Conservation (phyloP, 2,329 filamentous ascomycete species). For the Pseudocercospora vitis region DNA sequence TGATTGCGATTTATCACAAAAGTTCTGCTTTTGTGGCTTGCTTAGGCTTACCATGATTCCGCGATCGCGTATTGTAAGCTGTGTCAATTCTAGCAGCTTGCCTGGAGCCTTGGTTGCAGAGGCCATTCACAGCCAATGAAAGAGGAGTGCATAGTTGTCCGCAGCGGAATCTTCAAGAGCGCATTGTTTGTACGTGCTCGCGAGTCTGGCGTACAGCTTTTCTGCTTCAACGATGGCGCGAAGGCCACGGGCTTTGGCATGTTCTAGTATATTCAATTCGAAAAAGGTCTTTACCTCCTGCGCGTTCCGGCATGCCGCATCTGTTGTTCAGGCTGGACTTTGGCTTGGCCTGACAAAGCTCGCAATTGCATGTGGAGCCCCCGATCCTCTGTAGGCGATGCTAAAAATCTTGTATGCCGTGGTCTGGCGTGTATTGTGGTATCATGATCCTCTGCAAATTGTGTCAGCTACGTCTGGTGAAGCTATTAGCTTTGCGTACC, state of each 20-base stretch:
- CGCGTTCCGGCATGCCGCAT: neutral
- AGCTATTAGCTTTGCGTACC: constrained; percentile 23
- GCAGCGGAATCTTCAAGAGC: constrained; percentile 17
- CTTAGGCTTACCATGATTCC: constrained; percentile 14
- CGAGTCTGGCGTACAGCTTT: constrained; percentile 13
- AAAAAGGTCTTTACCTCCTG: neutral
- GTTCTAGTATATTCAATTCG: neutral
- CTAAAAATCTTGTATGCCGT: neutral
- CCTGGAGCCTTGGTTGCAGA: constrained; percentile 9
- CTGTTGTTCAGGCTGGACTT: neutral
- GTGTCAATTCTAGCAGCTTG: constrained; percentile 6
- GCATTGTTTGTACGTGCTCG: constrained; percentile 16
- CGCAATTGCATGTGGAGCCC: constrained; percentile 3
- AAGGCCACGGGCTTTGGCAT: neutral
- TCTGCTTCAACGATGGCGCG: constrained; percentile 6
- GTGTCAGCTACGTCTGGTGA: too few species aligned
- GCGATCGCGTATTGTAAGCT: constrained; percentile 15
- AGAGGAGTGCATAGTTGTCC: constrained; percentile 16
- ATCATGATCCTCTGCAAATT: constrained; percentile 39
- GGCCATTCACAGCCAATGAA: constrained; percentile 24
- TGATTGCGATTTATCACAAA: neutral
- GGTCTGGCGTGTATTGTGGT: neutral
- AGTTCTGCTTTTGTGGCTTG: neutral
- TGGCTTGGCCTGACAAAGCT: neutral
- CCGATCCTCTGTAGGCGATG: neutral